Evolutionary conservation across 768 basidiomycete genomes (phyloP).

Genomic region (Gautieria morchelliformis): DNA sequence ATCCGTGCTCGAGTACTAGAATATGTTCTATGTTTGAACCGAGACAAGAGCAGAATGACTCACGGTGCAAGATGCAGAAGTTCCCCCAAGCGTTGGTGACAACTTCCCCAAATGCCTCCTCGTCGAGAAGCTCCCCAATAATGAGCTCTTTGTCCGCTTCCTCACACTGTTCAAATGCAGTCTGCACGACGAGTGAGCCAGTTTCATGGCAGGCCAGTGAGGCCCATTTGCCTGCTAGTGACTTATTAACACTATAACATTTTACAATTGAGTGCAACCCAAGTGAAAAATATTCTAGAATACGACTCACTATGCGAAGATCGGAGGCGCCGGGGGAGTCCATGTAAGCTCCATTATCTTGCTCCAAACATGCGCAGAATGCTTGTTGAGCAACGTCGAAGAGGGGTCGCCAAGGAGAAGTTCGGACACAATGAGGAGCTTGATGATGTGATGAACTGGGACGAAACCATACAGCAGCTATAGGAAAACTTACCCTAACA

Average conservation of each 20-base stretch:
- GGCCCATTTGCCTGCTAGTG: constrained; percentile 83
- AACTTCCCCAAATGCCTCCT: constrained; percentile 60
- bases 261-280: neutral
- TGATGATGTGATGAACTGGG: neutral
- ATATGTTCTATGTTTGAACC: neutral
- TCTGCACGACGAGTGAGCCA: constrained; percentile 81
- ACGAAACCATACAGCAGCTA: neutral
- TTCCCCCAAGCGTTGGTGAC: constrained; percentile 86
- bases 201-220: constrained; percentile 86
- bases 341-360: constrained; percentile 92
- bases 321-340: constrained; percentile 80
- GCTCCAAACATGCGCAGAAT: constrained; percentile 89
- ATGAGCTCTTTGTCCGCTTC: constrained; percentile 78
- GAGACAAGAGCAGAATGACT: constrained; percentile 18
- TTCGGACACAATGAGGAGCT: constrained; percentile 71
- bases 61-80: constrained; percentile 80
- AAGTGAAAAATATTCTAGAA: constrained; percentile 1
- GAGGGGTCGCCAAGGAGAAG: constrained; percentile 78
- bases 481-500: constrained; percentile 32
- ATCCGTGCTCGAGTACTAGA: constrained; percentile 78
- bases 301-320: constrained; percentile 67
- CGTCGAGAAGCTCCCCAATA: constrained; percentile 69
- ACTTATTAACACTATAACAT: constrained; percentile 64
- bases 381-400: constrained; percentile 81
- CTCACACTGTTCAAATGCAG: constrained; percentile 80